phyloP scores from a whole-genome alignment of 305 asterid species.

The Fraxinus angustifolia region DNA sequence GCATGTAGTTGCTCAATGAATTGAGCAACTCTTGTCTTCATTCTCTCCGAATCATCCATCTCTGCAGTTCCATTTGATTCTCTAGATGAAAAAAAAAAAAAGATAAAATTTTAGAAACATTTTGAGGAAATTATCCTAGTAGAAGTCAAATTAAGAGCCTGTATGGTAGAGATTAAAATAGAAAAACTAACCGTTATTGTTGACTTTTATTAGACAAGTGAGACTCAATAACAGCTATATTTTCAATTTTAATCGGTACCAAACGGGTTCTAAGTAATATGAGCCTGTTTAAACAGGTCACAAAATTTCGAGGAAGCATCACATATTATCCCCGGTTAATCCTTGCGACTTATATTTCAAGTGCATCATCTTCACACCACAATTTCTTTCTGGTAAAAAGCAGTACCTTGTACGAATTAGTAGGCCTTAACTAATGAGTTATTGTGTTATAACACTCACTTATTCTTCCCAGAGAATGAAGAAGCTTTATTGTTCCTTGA shows the following conservation, averaged over 20 bases:
- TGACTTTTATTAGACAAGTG: too few relatives aligned
- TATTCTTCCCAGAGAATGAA: conserved; percentile 36
- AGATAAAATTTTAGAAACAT: background rate
- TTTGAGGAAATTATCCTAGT: background rate
- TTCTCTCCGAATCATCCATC: conserved; percentile 63
- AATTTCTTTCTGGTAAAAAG: background rate
- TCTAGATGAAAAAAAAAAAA: conserved; percentile 36
- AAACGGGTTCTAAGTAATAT: background rate
- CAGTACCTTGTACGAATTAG: background rate
- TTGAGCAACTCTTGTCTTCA: conserved; percentile 64
- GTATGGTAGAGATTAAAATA: too few relatives aligned
- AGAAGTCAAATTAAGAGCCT: background rate
- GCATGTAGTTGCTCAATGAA: conserved; percentile 77
- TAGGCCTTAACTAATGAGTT: conserved; percentile 8
- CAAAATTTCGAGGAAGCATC: background rate
- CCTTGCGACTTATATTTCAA: background rate
- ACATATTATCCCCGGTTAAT: background rate
- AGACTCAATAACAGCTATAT: too few relatives aligned
- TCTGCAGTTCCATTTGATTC: conserved; percentile 58
- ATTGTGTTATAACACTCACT: conserved; percentile 36
- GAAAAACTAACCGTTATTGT: too few relatives aligned
- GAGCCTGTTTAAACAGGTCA: background rate
- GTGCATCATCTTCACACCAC: background rate
- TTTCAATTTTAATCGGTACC: too few relatives aligned
- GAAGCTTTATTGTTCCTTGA: conserved; percentile 37